A percentile compares a stretch with the other conserved stretches of the same genome.
These are phyloP conservation scores for Pleomassaria siparia DNA, from an alignment of 2,329 filamentous ascomycete species.

Conservation along the genomic window DNA sequence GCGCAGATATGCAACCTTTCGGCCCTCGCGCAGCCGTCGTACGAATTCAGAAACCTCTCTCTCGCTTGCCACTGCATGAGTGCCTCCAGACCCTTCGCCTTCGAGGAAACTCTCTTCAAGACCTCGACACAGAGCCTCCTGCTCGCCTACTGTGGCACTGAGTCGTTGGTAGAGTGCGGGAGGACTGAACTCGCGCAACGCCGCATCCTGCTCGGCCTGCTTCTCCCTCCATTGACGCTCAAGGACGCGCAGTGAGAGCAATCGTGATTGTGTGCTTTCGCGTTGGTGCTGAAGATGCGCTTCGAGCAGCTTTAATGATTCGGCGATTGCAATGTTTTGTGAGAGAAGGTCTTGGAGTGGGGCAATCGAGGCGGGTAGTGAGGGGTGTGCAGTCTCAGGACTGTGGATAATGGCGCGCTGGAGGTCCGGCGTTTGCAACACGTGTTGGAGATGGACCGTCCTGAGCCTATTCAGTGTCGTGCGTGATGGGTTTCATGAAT, in stretches of 20 bases:
- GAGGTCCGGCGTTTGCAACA: slow-evolving; percentile 65
- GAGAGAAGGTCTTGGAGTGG: slow-evolving; percentile 65
- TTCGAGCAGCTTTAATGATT: slow-evolving; percentile 64
- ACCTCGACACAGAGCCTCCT: slow-evolving; percentile 76
- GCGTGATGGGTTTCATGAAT: slow-evolving; percentile 14
- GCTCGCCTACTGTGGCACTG: slow-evolving; percentile 75
- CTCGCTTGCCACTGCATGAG: slow-evolving; percentile 62
- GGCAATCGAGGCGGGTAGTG: slow-evolving; percentile 65
- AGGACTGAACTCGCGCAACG: slow-evolving; percentile 80
- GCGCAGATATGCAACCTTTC: slow-evolving; percentile 74
- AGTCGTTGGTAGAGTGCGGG: slow-evolving; percentile 83
- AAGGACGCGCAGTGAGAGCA: slow-evolving; percentile 79
- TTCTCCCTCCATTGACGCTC: slow-evolving; percentile 92
- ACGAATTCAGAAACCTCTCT: slow-evolving; percentile 86
- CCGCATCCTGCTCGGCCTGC: slow-evolving; percentile 84
- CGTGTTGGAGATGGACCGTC: slow-evolving; percentile 74
- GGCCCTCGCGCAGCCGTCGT: slow-evolving; percentile 75
- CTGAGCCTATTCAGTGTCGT: slow-evolving; percentile 48
- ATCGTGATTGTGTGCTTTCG: slow-evolving; percentile 72
- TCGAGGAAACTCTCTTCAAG: slow-evolving; percentile 94
- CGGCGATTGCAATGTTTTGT: slow-evolving; percentile 71
- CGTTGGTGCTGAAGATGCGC: slow-evolving; percentile 62
- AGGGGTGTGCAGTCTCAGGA: slow-evolving; percentile 69
- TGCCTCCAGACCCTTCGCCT: slow-evolving; percentile 48
- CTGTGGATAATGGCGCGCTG: slow-evolving; percentile 74